Evolutionary conservation across 345 rosid species (phyloP).

Genomic region (Garcia nutans): DNA sequence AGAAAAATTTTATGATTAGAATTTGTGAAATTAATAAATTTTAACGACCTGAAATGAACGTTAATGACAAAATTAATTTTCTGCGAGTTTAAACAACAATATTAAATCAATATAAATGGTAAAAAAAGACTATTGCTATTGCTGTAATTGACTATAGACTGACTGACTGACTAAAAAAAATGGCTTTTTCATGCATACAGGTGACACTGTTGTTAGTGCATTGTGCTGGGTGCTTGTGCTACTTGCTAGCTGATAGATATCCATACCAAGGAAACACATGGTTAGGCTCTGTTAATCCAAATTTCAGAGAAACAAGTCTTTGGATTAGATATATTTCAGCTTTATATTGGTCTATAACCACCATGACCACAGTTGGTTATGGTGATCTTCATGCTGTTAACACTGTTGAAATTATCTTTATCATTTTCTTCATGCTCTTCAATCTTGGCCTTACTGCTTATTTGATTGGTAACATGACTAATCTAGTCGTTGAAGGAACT

Average conservation of each 20-base stretch:
- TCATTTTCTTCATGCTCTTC: slow-evolving; percentile 81
- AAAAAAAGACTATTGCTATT: no score
- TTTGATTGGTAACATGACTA: slow-evolving; percentile 93
- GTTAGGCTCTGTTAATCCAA: slow-evolving; percentile 64
- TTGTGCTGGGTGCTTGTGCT: slow-evolving; percentile 81
- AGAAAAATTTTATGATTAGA: no score
- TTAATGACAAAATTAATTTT: neutral
- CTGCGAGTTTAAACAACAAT: no score
- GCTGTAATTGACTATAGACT: neutral
- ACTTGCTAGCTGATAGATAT: slow-evolving; percentile 75
- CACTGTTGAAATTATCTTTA: slow-evolving; percentile 74
- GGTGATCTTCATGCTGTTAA: slow-evolving; percentile 95
- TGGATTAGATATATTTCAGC: slow-evolving; percentile 74
- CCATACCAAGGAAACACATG: slow-evolving; percentile 78
- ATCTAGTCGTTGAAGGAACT: slow-evolving; percentile 92
- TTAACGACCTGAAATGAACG: no score
- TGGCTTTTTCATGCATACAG: slow-evolving; percentile 26
- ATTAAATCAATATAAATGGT: no score
- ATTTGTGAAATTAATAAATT: no score
- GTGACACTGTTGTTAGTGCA: slow-evolving; percentile 79
- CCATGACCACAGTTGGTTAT: slow-evolving; percentile 96
- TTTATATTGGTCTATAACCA: slow-evolving; percentile 89
- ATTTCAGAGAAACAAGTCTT: slow-evolving; percentile 65
- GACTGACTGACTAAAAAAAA: neutral
- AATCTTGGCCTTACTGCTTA: slow-evolving; percentile 92